Evolutionary conservation across 768 basidiomycete genomes (phyloP).

Genomic region (Hydnum rufescens): DNA sequence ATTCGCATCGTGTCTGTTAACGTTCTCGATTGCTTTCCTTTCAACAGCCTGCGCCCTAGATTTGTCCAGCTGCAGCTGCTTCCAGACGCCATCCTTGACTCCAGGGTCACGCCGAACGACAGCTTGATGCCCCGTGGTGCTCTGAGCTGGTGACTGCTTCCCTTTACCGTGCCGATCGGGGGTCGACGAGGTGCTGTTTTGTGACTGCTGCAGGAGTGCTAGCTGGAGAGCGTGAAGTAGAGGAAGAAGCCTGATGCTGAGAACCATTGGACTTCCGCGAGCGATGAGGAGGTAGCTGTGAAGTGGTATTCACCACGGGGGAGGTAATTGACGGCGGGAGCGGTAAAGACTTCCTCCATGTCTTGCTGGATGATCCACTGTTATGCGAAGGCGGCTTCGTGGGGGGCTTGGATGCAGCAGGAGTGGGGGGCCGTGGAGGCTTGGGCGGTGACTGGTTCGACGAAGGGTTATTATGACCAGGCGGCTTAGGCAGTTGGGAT

Average conservation of each 20-base stretch:
- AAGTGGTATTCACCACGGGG: neutral
- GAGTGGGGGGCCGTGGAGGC: no score
- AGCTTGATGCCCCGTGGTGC: neutral
- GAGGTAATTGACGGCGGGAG: neutral
- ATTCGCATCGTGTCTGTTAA: neutral
- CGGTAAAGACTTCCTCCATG: neutral
- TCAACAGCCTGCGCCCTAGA: constrained; percentile 11
- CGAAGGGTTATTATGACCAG: no score
- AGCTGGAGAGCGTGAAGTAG: no score
- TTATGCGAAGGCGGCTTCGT: no score
- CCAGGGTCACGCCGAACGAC: constrained; percentile 28
- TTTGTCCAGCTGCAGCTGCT: constrained; percentile 23
- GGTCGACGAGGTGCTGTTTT: no score
- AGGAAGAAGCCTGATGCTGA: no score
- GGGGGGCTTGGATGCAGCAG: no score
- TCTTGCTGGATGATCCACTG: constrained; percentile 4
- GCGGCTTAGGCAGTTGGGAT: no score
- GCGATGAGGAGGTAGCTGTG: neutral
- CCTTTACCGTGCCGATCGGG: no score
- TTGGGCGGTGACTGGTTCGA: no score
- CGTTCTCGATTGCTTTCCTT: neutral
- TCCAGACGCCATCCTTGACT: constrained; percentile 33
- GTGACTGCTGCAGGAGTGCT: no score
- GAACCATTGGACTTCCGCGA: no score
- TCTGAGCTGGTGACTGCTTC: constrained; percentile 2